These are phyloP conservation scores for Apiospora hydei DNA, from an alignment of 2,329 filamentous ascomycete species.

Conservation along the genomic window DNA sequence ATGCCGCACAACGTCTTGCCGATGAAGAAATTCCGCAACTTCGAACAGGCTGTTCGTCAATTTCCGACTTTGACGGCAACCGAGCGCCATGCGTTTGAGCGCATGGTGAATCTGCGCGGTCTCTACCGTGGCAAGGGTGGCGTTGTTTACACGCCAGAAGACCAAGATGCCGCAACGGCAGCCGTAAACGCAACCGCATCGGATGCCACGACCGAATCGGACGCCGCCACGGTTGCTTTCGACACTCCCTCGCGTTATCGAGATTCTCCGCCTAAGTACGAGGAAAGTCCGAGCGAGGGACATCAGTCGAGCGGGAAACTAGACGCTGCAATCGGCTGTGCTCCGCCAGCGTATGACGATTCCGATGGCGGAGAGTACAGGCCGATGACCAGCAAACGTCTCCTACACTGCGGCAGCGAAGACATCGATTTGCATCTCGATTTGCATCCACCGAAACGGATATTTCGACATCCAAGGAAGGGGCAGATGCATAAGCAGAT, in stretches of 20 bases:
- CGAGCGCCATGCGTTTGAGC: constrained; percentile 20
- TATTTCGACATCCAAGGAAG: neutral
- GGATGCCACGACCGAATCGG: neutral
- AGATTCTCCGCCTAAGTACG: constrained; percentile 13
- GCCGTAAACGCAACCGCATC: neutral
- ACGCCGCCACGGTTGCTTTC: neutral
- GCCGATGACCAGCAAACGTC: neutral
- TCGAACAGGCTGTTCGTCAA: neutral
- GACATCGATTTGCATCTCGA: constrained; percentile 7
- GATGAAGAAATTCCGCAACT: neutral
- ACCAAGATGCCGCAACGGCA: neutral
- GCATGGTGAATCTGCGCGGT: constrained; percentile 17
- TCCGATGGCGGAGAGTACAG: too few species aligned
- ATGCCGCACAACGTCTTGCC: constrained; percentile 14
- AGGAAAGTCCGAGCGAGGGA: neutral
- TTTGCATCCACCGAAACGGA: neutral
- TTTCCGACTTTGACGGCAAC: neutral
- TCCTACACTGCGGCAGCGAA: constrained; percentile 5
- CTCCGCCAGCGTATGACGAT: constrained; percentile 7
- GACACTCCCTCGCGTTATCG: constrained; percentile 5
- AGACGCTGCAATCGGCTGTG: too few species aligned
- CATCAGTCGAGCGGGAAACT: neutral
- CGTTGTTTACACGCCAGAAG: neutral
- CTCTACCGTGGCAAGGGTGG: constrained; percentile 16
- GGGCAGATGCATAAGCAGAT: too few species aligned